Evolutionary conservation across 176 grass and related monocot genomes (phyloP).

Genomic region (Oryza glumipatula): DNA sequence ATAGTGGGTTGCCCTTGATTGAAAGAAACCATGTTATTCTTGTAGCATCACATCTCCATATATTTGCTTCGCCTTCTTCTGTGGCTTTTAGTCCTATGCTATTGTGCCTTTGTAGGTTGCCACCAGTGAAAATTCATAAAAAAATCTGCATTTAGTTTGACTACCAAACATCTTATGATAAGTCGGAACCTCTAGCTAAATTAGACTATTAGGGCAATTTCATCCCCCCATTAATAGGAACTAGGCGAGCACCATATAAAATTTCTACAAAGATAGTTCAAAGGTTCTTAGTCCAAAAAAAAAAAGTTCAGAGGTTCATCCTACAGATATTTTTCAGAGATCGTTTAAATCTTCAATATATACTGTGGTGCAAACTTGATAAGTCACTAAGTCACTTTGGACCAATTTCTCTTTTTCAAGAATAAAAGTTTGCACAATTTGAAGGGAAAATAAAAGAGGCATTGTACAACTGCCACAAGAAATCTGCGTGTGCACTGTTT

Average conservation of each 20-base stretch:
- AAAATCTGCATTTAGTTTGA: not conserved
- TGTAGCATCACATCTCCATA: not conserved
- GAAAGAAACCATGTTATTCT: slow-evolving; percentile 3
- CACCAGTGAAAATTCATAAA: not conserved
- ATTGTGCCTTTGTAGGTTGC: not conserved
- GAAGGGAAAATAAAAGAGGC: not conserved
- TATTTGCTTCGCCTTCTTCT: not conserved
- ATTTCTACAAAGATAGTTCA: not conserved
- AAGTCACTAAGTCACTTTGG: too few species aligned
- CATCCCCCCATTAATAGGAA: not conserved
- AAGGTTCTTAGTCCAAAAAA: not conserved
- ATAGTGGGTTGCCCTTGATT: not conserved
- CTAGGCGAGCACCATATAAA: not conserved
- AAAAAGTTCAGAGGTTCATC: not conserved
- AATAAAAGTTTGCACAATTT: not conserved
- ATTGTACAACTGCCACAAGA: not conserved
- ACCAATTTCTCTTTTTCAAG: too few species aligned
- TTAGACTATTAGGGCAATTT: not conserved
- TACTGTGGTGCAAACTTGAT: not conserved
- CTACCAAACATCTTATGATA: not conserved
- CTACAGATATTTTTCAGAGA: not conserved
- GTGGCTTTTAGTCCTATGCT: not conserved
- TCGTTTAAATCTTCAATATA: not conserved
- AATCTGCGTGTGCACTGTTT: not conserved
- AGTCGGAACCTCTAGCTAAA: not conserved